A percentile compares a stretch with the other conserved stretches of the same genome.
phyloP scores from a whole-genome alignment of 2,329 filamentous ascomycete species.

The Neofusicoccum umdonicola region DNA sequence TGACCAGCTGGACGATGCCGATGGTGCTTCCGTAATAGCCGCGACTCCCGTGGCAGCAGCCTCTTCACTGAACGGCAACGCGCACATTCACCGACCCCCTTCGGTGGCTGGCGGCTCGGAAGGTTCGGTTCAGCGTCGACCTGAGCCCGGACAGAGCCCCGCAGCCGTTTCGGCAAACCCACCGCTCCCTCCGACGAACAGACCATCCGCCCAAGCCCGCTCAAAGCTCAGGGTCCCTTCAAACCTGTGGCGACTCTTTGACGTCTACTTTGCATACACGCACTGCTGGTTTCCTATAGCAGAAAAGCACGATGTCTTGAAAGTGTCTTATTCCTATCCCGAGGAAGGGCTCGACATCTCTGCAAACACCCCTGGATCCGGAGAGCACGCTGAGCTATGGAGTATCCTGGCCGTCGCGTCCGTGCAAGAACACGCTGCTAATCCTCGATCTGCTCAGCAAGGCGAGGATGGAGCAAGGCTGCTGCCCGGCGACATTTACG shows the following conservation, averaged over 20 bases:
- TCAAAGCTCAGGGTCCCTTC: conserved; percentile 44
- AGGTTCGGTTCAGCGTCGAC: neutral
- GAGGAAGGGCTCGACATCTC: conserved; percentile 38
- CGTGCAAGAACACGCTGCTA: conserved; percentile 25
- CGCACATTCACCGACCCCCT: neutral
- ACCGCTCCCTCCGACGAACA: neutral
- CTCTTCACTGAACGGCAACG: neutral
- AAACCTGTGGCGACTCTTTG: conserved; percentile 61
- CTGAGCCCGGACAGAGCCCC: neutral
- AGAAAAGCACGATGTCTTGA: conserved; percentile 63
- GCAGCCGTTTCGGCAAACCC: neutral
- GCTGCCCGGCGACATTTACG: conserved; percentile 26
- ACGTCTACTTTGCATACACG: conserved; percentile 72
- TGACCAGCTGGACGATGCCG: conserved; percentile 12
- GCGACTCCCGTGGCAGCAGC: neutral
- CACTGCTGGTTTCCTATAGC: conserved; percentile 75
- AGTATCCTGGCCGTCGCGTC: conserved; percentile 44
- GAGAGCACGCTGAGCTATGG: conserved; percentile 46
- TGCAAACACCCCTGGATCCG: conserved; percentile 27
- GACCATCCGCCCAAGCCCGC: neutral
- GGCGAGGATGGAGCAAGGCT: conserved; percentile 12
- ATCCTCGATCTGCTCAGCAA: conserved; percentile 2
- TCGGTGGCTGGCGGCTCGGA: neutral
- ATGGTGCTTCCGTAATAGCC: neutral
- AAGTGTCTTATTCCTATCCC: conserved; percentile 56